Evolutionary conservation across 257 asterid species (phyloP), one percentile per base, ranked within the genome.

Genomic region (Apocynum venetum): DNA sequence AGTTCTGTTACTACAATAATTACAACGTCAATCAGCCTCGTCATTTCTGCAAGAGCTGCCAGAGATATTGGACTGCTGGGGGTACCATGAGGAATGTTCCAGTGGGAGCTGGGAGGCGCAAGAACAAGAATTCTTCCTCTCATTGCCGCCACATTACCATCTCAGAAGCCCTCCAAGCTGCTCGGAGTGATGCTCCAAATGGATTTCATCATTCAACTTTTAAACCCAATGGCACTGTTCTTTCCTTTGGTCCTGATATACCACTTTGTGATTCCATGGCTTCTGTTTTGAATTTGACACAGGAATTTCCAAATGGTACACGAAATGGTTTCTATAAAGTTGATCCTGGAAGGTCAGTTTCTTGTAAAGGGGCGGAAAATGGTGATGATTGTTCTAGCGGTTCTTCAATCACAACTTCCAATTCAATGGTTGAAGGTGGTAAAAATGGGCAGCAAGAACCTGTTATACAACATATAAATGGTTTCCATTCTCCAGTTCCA

Each of bases 1-100:
- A 94, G 74, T 94, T 94, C 76, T 94, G 98, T 84, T 94, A 94
- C 85, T 94, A 87, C 86, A 94, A 94, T 81, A 94, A 94, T 83
- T 94, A 94, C 89, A 94, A 94, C 36, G 78, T 89, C 46, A 90
- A 87, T 63, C 98, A 94, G 75, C 98, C 98, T 64, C 97, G 98
- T 4, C 94, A 94, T 82, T 92, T 92, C 76, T 94, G 98, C 87
- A 94, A 90, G 94, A 89, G 91, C 78, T 94, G 98, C 75, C 98
- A 94, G 78, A 86, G 98, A 86, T 94, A 94, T 67, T 94, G 98
- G 98, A 94, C 98, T 0, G 97, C 96, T 41, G 98, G 98, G 4
- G 98, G 98, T 81, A 91, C 94, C 10, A 90, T 94, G 96, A 92
- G 98, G 88, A 94, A 92, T 46, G 93, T 94, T 38, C 97, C 97